phyloP scores from a whole-genome alignment of 768 basidiomycete genomes.

The Dentipellis fragilis region DNA sequence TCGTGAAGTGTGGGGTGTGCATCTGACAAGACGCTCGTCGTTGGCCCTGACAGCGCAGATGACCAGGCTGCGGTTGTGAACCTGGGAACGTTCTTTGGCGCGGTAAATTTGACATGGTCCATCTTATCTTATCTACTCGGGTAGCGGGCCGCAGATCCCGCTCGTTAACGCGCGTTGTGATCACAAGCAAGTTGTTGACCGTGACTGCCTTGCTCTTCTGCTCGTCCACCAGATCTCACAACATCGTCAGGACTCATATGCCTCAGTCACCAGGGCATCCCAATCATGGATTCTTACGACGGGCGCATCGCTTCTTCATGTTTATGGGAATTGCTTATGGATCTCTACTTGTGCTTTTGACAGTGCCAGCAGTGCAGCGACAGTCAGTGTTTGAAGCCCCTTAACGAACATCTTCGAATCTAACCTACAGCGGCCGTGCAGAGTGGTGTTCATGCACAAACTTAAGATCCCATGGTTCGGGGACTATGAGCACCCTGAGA shows the following conservation, averaged over 20 bases:
- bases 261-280: neutral
- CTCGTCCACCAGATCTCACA: no score
- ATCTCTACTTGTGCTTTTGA: slow-evolving; percentile 36
- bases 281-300: slow-evolving; percentile 12
- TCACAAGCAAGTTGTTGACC: neutral
- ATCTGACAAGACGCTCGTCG: no score
- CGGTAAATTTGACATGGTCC: no score
- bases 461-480: slow-evolving; percentile 53
- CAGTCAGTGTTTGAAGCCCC: slow-evolving; percentile 37
- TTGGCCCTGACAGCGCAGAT: no score
- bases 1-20: no score
- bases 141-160: neutral
- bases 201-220: neutral
- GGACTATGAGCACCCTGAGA: slow-evolving; percentile 59
- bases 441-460: slow-evolving; percentile 56
- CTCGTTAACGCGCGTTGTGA: neutral
- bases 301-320: slow-evolving; percentile 20
- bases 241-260: no score
- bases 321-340: slow-evolving; percentile 45
- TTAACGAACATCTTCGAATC: slow-evolving; percentile 11
- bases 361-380: slow-evolving; percentile 55
- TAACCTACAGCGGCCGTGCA: slow-evolving; percentile 22
- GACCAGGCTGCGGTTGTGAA: no score
- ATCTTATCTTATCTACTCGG: neutral
- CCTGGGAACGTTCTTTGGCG: no score